A percentile compares a stretch with the other conserved stretches of the same genome.
Evolutionary conservation across 2,329 filamentous ascomycete species (phyloP).

Genomic region (Exophiala sp.): DNA sequence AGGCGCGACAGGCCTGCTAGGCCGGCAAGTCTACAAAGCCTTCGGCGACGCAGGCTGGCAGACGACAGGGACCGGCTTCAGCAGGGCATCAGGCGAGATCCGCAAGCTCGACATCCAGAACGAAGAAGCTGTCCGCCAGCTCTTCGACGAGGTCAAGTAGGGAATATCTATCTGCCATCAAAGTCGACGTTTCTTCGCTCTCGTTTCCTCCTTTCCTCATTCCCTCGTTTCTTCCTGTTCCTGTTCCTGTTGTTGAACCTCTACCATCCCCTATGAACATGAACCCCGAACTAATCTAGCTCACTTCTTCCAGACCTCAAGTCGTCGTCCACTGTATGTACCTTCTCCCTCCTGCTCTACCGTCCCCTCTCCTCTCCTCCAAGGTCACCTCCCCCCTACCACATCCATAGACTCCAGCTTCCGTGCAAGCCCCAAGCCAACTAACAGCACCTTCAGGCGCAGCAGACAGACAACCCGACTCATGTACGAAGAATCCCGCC

Average conservation of each 20-base stretch:
- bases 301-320: slow-evolving; percentile 52
- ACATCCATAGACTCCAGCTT: no score
- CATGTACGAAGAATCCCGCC: slow-evolving; percentile 71
- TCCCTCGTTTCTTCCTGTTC: background rate
- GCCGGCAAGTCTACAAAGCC: slow-evolving; percentile 66
- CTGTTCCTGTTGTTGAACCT: background rate
- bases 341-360: slow-evolving; percentile 8
- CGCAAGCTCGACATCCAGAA: slow-evolving; percentile 51
- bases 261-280: no score
- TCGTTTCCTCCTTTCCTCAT: background rate
- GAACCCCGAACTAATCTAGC: background rate
- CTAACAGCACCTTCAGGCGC: no score
- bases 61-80: slow-evolving; percentile 68
- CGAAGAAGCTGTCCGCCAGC: slow-evolving; percentile 39
- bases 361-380: no score
- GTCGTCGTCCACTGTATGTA: slow-evolving; percentile 73
- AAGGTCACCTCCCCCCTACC: no score
- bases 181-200: background rate
- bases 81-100: slow-evolving; percentile 62
- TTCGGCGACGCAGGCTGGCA: slow-evolving; percentile 64
- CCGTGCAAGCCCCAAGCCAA: no score
- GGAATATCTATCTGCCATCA: slow-evolving; percentile 23
- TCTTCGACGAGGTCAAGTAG: slow-evolving; percentile 50
- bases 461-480: slow-evolving; percentile 81
- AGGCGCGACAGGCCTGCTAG: slow-evolving; percentile 76